Evolutionary conservation across 2,329 filamentous ascomycete species (phyloP), one percentile per base, ranked within the genome.

Genomic region (Colletotrichum paranaense): DNA sequence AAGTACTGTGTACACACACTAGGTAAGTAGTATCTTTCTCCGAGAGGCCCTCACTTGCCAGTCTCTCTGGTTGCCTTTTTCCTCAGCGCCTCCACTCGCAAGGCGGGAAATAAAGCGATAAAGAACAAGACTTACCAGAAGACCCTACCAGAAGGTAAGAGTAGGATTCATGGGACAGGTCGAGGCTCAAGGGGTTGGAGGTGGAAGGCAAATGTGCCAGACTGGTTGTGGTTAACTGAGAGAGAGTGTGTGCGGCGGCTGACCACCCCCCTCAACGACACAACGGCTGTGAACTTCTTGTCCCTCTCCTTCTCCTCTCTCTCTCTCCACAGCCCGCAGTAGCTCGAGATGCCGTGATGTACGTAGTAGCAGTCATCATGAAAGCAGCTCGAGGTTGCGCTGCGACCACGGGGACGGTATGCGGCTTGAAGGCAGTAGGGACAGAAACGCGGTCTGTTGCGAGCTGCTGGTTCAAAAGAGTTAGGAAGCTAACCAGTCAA

Each of bases 141-240:
- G 24, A 56, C 58, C 65, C 65, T 68, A 62, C 58, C 65, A 19
- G 28, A 35, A 11, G 32, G 52, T 22, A 42, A 60, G 62, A 38
- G 24, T n/a, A 60, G 35, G 24, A 26, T 9, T 63, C 67, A 49
- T 49, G 19, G 42, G 68, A 69, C 58, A 53, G 53, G 32, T 53
- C 38, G 42, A 53, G 32, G 66, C 69, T 63, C 65, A 69, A 63
- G 65, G 65, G 60, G 65, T 59, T 72, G 69, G 65, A 57, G 58
- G 57, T 72, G 65, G 65, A 57, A 62, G 58, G 38, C 38, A 42
- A 42, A 42, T 14, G 38, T 42, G 38, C 49, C 32, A 70, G 68
- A 55, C 55, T 52, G 26, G 62, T 19, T 55, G 30, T 26, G 24
- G 46, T 35, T 38, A 26, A 63, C 42, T 38, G 63, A 3, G 19